These are phyloP conservation scores for Pontederia crassipes DNA, from an alignment of 176 grass and related monocot species.

Conservation along the genomic window DNA sequence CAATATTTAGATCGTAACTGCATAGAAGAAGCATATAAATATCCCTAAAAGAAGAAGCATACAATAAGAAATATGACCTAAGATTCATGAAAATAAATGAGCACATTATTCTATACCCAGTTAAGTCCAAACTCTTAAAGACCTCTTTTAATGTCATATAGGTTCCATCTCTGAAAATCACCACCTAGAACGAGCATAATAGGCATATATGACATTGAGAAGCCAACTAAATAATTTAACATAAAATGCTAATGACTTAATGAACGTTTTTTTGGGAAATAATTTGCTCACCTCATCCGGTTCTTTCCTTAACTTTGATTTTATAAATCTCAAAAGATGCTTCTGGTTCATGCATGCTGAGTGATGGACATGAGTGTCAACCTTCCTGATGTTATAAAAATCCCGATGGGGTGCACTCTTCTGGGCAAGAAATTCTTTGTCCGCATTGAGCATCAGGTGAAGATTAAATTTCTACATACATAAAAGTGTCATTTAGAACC, in stretches of 20 bases:
- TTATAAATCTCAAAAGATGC: slow-evolving; percentile 88
- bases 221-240: background rate
- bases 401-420: slow-evolving; percentile 91
- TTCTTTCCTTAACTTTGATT: slow-evolving; percentile 93
- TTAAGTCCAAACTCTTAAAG: slow-evolving; percentile 88
- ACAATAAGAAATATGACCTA: background rate
- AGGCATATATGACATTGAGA: background rate
- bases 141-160: slow-evolving; percentile 93
- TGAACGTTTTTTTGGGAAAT: too few relatives aligned
- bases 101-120: slow-evolving; percentile 40
- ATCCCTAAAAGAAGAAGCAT: background rate
- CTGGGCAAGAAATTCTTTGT: slow-evolving; percentile 93
- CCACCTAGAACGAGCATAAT: slow-evolving; percentile 48
- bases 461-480: slow-evolving; percentile 84
- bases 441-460: slow-evolving; percentile 90
- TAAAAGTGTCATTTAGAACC: background rate
- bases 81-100: background rate
- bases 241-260: background rate
- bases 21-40: background rate
- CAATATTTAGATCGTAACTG: slow-evolving; percentile 95
- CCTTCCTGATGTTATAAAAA: slow-evolving; percentile 95
- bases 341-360: slow-evolving; percentile 98
- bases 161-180: slow-evolving; percentile 94
- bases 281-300: slow-evolving; percentile 55
- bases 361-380: slow-evolving; percentile 98